Evolutionary conservation across 2,329 filamentous ascomycete genomes (phyloP), one percentile per base, ranked within the genome.

Genomic region (Epichloe gansuensis): DNA sequence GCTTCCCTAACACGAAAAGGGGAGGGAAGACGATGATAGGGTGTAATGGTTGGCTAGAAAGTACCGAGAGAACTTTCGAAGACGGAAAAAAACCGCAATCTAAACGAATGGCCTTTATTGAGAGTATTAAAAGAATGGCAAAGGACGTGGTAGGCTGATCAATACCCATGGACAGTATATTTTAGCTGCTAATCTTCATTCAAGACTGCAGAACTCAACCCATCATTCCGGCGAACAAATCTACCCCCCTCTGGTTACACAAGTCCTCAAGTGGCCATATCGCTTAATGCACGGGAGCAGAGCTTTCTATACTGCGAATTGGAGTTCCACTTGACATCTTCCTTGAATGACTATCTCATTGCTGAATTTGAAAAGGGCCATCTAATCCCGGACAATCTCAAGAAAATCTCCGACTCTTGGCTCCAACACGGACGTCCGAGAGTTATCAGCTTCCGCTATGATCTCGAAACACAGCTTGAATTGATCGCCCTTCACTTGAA

Each of bases 381-480:
- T 1, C 66, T 81, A 5, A 68, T 75, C 5, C 65, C 72, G 0
- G 70, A 72, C 56, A 75, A 76, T 58, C 70, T 77, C 54, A 74
- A 75, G 57, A 73, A 70, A 54, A 63, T 79, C 7, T 69, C 71
- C 2, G 75, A 80, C 49, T 62, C 59, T 5, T 82, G 77, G 78
- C 64, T 68, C 25, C 66, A 71, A 43, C 71, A 73, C 55, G 77
- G 77, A 40, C 75, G 75, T 0, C 76, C 77, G 5, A 72, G 69
- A 51, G 77, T 81, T 8, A 63, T 77, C 23, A 74, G 75, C 12
- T 81, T 80, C 61, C 74, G 76, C 17, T 81, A 78, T 61, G 77
- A 82, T 54, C 62, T 81, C 2, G 77, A 81, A 64, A 80, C 77
- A 1, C 78, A 81, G 63, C 60, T 81, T n/a, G 75, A 78, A 11